phyloP scores from a whole-genome alignment of 2,329 filamentous ascomycete genomes.

The Pseudonectria buxi region DNA sequence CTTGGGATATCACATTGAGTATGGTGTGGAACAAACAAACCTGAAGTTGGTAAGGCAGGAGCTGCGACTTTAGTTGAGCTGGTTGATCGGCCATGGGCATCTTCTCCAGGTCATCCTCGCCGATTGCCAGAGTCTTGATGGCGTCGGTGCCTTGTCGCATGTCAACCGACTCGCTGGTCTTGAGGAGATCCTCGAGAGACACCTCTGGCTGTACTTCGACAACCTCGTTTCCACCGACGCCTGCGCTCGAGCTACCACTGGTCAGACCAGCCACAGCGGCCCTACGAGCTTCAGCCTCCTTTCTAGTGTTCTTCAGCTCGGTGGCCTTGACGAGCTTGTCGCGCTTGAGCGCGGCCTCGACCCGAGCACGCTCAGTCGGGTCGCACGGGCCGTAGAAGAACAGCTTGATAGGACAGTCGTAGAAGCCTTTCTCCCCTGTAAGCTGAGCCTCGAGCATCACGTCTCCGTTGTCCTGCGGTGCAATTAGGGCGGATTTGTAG shows the following conservation, averaged over 20 bases:
- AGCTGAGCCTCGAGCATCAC: slow-evolving; percentile 64
- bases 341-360: slow-evolving; percentile 56
- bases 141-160: slow-evolving; percentile 58
- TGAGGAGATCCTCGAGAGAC: slow-evolving; percentile 57
- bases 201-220: slow-evolving; percentile 30
- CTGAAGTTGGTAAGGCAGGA: slow-evolving; percentile 74
- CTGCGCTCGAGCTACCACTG: slow-evolving; percentile 32
- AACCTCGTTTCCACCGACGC: slow-evolving; percentile 23
- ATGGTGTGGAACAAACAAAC: slow-evolving; percentile 22
- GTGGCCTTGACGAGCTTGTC: slow-evolving; percentile 57
- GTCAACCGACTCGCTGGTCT: slow-evolving; percentile 60
- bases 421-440: slow-evolving; percentile 57
- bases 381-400: slow-evolving; percentile 63
- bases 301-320: slow-evolving; percentile 48
- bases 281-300: slow-evolving; percentile 47
- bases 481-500: slow-evolving; percentile 8
- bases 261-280: slow-evolving; percentile 32
- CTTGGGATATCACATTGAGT: background rate
- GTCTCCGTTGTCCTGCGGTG: slow-evolving; percentile 46
- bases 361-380: slow-evolving; percentile 38
- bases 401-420: slow-evolving; percentile 66
- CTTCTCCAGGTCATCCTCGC: slow-evolving; percentile 61
- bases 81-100: slow-evolving; percentile 71
- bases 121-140: slow-evolving; percentile 63
- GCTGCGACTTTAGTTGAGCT: slow-evolving; percentile 51